Percentiles rank a stretch among this genome's conserved stretches.
Evolutionary conservation across 139 green algal species (phyloP).

Genomic region (Gonium pectorale): DNA sequence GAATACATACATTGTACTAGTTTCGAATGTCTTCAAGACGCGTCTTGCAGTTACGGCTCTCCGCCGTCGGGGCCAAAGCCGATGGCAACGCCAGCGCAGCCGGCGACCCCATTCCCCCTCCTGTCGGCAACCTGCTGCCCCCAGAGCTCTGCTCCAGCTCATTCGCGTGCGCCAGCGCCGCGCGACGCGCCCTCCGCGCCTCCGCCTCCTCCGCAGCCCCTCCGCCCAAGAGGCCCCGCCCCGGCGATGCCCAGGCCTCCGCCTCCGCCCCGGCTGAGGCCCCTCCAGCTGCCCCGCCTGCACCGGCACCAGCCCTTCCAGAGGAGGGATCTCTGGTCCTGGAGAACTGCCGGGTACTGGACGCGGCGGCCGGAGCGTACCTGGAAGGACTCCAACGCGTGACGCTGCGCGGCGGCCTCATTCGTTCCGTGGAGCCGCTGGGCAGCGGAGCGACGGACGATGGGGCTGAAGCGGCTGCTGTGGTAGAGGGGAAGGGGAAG

Average conservation of each 20-base stretch:
- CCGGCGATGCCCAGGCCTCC: not conserved
- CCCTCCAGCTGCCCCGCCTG: not conserved
- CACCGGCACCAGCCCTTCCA: not conserved
- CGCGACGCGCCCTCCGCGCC: not conserved
- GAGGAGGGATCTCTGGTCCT: conserved; percentile 6
- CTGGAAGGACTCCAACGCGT: conserved; percentile 2
- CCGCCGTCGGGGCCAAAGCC: no score
- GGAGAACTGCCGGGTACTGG: conserved; percentile 9
- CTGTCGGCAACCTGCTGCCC: conserved; percentile 2
- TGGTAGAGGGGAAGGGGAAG: no score
- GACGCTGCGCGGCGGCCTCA: not conserved
- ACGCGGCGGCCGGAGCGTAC: not conserved
- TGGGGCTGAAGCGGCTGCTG: not conserved
- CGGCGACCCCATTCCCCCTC: no score
- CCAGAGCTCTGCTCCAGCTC: not conserved
- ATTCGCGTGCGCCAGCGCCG: not conserved
- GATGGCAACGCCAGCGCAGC: no score
- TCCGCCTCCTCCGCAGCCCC: not conserved
- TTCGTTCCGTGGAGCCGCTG: not conserved
- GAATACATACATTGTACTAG: no score
- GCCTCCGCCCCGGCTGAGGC: not conserved
- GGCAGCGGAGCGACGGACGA: not conserved
- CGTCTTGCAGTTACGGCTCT: no score
- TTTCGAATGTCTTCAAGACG: no score
- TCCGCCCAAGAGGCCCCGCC: conserved; percentile 4